Base-by-base conservation (phyloP, 2,329 filamentous ascomycete genomes). In the Diplodia sapinea region DNA sequence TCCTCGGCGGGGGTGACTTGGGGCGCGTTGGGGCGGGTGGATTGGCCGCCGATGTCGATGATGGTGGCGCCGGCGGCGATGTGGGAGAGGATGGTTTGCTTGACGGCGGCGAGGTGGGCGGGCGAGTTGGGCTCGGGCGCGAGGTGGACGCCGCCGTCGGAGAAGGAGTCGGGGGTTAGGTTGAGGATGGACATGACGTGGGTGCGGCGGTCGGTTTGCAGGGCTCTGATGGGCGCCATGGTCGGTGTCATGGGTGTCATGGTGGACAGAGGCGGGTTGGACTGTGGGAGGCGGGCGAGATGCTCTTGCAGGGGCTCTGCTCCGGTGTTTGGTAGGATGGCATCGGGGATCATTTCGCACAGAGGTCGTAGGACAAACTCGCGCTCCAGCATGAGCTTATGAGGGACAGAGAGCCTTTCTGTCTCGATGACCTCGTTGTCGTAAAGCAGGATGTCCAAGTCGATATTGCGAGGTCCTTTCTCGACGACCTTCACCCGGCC, bases 81-180 rank as follows among this genome's bases (percentile, higher is more conserved):
- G 75, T 93, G 89, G 12, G 79, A 72, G 61, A 82, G 80, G 17
- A 94, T 84, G 1, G 87, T 90, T 13, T 82, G 75, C 13, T 83
- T 79, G 31, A 95, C 83, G 31, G 81, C 72, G 29, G 78, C 70
- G 1, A 81, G 69, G 70, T 87, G 82, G 13, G 79, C 65, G 54
- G 73, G 70, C 65, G 72, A 76, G 54, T 76, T 67, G 51, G 65
- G 38, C 26, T 26, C 12, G 1, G 55, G 12, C 6, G 70, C 6
- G 36, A 64, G 57, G 51, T 68, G 20, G 29, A n/a, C 74, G 9
- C 93, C 93, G 65, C 93, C 94, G 75, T 98, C 94, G 0, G 94
- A 98, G 82, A 99, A 99, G 11, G 94, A 98, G 80, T 99, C 94
- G 0, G 94, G 94, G 0, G 95, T 98, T 64, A 96, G 82, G 79